Base-by-base conservation (phyloP, 2,329 filamentous ascomycete genomes). In the Nothophoma quercina region DNA sequence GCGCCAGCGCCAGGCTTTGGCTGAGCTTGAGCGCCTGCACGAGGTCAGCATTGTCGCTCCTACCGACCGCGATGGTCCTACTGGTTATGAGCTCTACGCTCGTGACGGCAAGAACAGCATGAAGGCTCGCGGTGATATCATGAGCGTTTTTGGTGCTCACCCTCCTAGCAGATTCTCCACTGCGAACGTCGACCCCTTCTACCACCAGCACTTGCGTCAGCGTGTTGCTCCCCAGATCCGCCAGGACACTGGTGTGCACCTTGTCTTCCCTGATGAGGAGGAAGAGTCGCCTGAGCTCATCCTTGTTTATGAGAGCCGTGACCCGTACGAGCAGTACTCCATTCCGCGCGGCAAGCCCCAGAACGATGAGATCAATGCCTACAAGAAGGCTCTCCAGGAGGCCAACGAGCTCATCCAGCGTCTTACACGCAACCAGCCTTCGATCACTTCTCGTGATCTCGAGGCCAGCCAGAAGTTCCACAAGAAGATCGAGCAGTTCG, bases 11-110 rank as follows among this genome's bases (percentile, higher is more conserved):
- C 85, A 87, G 64, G 90, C 93, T 63, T 88, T 98, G 64, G 85
- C 90, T 63, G 86, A 91, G 43, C 82, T 99, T 12, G 92, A 97
- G 78, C 85, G 84, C 54, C 77, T 85, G 39, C 90, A 96, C 75
- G 85, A 89, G 67, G 88, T 92, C n/a, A 90, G 91, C 72, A 96
- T 98, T 71, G 90, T 93, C 65, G 87, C 92, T 1, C 90, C 91
- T 0, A 84, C 83, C 58, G 83, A 85, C 3, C 81, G 84, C 41
- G 86, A 90, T 35, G 87, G 87, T 28, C 86, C 86, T 9, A 85
- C 89, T 35, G 87, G 88, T 0, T 96, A 93, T 91, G 88, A 96
- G 72, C 84, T 98, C 47, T 96, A 93, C 75, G 90, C 91, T 6
- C 85, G 89, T 29, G 90, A 96, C 65, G 87, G 88, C 60, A 96